Base-by-base conservation (phyloP, 768 basidiomycete species). In the Tubosaeta brunneosetosa region DNA sequence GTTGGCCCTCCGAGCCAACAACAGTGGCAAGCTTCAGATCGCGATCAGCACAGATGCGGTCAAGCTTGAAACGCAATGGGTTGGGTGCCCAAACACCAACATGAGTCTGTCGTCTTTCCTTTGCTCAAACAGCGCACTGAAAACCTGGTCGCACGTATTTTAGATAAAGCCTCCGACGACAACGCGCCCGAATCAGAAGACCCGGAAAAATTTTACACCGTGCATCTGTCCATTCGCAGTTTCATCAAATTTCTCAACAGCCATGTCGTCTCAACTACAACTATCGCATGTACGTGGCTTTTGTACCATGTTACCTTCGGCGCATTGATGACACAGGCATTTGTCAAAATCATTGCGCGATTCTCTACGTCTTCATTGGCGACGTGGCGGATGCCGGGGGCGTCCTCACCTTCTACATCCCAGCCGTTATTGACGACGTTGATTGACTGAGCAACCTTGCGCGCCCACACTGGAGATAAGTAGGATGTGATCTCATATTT, bases 281-380 rank as follows among this genome's bases (percentile, higher is more conserved):
- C 91, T 0, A 91, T 94, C 54, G 90, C 88, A 31, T 88, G 91
- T 91, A 59, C 42, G 88, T 73, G 16, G 25, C n/a, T 16, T 42
- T 52, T 40, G 29, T 7, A 9, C 9, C n/a, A 4, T 3, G 7
- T 2, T 5, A 22, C 49, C 33, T 13, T 12, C 22, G 17, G 16
- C 59, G 13, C 10, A 0, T 13, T 37, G 11, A 37, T 41, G 31
- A 53, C 25, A 0, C 61, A 94, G 91, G 86, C 62, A 77, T 94
- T 46, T 94, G 91, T 63, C 82, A 85, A 58, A 77, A 83, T 52
- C 86, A 92, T 56, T 93, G 90, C 63, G 76, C 89, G 53, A 93
- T 94, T 58, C 77, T 93, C 47, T 94, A 93, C 57, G 90, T 93
- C 49, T 94, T 93, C 63, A 86, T 93, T 41, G 91, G 91, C 10